phyloP scores from a whole-genome alignment of 2,329 filamentous ascomycete species.

The Fusarium mundagurra region DNA sequence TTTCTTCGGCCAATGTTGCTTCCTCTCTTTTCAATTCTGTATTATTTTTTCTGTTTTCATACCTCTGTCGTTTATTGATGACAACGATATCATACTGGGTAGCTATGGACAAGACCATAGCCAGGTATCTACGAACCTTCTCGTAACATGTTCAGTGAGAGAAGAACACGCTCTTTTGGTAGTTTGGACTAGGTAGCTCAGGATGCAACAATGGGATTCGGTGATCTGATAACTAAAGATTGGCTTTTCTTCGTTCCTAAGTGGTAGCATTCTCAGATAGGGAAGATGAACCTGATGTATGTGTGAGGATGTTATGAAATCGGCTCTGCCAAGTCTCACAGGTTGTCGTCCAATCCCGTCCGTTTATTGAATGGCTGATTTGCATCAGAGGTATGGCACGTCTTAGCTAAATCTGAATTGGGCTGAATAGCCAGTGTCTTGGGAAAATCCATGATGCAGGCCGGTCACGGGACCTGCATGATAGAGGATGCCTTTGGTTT shows the following conservation, averaged over 20 bases:
- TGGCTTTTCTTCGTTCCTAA: not conserved
- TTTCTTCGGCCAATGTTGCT: conserved; percentile 21
- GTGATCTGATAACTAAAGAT: not conserved
- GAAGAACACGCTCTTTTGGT: conserved; percentile 42
- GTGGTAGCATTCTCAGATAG: not conserved
- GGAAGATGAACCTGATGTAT: not conserved
- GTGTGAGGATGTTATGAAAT: not conserved
- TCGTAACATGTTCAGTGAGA: conserved; percentile 28
- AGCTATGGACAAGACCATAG: conserved; percentile 3
- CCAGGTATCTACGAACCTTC: conserved; percentile 20
- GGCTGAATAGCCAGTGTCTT: not conserved
- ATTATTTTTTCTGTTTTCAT: conserved; percentile 40
- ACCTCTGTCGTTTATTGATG: not conserved
- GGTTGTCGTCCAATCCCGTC: not conserved
- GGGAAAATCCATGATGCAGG: conserved; percentile 16
- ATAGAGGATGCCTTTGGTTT: conserved; percentile 1
- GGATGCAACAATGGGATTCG: conserved; percentile 39
- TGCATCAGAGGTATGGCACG: not conserved
- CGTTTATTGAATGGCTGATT: not conserved
- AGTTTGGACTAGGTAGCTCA: conserved; percentile 32
- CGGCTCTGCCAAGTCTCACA: not conserved
- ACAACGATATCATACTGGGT: conserved; percentile 5
- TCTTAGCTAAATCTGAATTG: not conserved
- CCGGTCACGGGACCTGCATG: conserved; percentile 34
- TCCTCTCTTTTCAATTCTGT: conserved; percentile 36